Evolutionary conservation across 2,329 filamentous ascomycete genomes (phyloP).

Genomic region (Microascus cirrosus): DNA sequence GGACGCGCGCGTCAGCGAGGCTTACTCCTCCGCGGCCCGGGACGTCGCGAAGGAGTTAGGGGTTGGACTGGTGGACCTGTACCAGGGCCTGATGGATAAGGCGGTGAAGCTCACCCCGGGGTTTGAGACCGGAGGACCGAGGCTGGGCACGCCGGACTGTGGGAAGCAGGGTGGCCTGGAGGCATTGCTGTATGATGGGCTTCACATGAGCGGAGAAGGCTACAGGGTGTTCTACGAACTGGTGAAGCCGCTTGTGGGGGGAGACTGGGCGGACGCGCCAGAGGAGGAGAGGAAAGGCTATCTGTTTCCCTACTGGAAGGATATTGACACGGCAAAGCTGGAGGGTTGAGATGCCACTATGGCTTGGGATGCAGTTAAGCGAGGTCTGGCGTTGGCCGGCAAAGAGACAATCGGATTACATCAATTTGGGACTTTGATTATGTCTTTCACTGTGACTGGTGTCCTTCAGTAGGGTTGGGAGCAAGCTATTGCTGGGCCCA

Average conservation of each 20-base stretch:
- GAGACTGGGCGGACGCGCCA: conserved; percentile 22
- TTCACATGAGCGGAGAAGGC: conserved; percentile 43
- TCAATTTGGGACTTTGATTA: not conserved
- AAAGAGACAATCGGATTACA: not conserved
- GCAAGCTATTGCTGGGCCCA: not conserved
- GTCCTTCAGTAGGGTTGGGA: not conserved
- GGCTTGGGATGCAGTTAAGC: not conserved
- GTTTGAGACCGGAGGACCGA: conserved; percentile 40
- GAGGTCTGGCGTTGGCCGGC: not conserved
- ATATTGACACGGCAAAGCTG: conserved; percentile 6
- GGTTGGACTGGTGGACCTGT: conserved; percentile 67
- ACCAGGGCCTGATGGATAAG: conserved; percentile 64
- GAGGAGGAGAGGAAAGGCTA: conserved; percentile 24
- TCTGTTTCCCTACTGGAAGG: conserved; percentile 37
- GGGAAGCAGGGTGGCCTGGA: conserved; percentile 39
- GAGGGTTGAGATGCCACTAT: not conserved
- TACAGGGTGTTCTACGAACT: conserved; percentile 41
- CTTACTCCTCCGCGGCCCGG: conserved; percentile 51
- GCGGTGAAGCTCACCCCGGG: conserved; percentile 45
- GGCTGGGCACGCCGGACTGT: conserved; percentile 37
- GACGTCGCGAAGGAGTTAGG: conserved; percentile 57
- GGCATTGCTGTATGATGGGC: conserved; percentile 41
- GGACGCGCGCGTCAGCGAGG: conserved; percentile 34
- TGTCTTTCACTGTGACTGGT: not conserved
- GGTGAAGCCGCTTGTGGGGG: conserved; percentile 34